phyloP scores from a whole-genome alignment of 2,329 filamentous ascomycete species.

The Neonectria neomacrospora region DNA sequence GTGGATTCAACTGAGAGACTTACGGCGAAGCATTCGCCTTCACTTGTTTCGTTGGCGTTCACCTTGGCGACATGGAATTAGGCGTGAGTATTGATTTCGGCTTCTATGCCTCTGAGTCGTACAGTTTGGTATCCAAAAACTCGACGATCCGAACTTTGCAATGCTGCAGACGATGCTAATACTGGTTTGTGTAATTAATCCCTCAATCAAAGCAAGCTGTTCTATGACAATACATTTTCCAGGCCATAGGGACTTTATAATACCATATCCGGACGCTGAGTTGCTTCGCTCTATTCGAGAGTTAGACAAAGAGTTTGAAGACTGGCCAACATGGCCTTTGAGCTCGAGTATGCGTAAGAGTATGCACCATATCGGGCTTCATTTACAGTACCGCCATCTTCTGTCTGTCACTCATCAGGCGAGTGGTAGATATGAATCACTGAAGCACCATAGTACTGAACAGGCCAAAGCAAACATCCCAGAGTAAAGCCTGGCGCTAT shows the following conservation, averaged over 20 bases:
- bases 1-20: constrained; percentile 41
- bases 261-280: constrained; percentile 58
- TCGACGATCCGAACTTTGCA: constrained; percentile 56
- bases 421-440: constrained; percentile 57
- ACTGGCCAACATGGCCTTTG: constrained; percentile 51
- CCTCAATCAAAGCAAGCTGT: neutral
- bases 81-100: constrained; percentile 51
- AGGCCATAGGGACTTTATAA: constrained; percentile 55
- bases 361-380: constrained; percentile 59
- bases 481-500: constrained; percentile 62
- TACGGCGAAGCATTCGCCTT: constrained; percentile 59
- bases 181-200: constrained; percentile 50
- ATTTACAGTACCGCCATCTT: constrained; percentile 65
- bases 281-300: constrained; percentile 64
- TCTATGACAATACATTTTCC: neutral
- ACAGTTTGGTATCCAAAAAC: constrained; percentile 53
- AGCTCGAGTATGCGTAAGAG: constrained; percentile 31
- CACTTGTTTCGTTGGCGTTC: constrained; percentile 48
- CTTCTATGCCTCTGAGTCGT: constrained; percentile 51
- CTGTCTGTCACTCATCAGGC: constrained; percentile 65
- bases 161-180: constrained; percentile 58
- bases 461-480: constrained; percentile 52
- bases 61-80: constrained; percentile 16
- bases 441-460: constrained; percentile 30
- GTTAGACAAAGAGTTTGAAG: constrained; percentile 65